Conservation (phyloP, 441 rosid species). For the Daphne laureola region DNA sequence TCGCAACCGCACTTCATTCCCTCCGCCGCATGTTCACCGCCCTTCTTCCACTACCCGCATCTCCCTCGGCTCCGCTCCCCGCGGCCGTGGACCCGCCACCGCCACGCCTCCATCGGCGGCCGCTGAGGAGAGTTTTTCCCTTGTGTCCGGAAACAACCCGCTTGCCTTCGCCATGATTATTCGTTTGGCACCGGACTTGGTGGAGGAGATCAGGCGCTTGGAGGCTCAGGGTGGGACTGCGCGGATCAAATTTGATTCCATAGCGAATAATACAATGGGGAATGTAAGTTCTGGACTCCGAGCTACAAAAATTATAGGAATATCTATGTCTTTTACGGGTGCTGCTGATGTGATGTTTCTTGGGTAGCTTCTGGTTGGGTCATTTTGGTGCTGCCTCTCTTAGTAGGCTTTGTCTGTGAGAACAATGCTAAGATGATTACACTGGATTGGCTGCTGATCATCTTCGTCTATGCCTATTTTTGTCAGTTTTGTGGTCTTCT, state of each 20-base stretch:
- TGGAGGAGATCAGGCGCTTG: slow-evolving; percentile 77
- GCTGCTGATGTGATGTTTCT: too few species aligned
- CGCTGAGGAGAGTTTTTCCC: slow-evolving; percentile 58
- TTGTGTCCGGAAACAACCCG: slow-evolving; percentile 58
- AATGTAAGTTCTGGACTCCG: slow-evolving; percentile 49
- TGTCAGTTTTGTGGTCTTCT: too few species aligned
- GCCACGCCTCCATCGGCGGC: slow-evolving; percentile 17
- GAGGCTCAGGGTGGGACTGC: slow-evolving; percentile 75
- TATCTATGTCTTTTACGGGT: too few species aligned
- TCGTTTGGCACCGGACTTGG: slow-evolving; percentile 74
- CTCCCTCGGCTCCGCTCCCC: slow-evolving; percentile 33
- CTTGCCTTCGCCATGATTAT: slow-evolving; percentile 77
- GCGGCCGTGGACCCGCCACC: slow-evolving; percentile 19
- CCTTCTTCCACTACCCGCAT: slow-evolving; percentile 43
- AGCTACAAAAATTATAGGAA: too few species aligned
- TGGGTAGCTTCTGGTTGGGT: too few species aligned
- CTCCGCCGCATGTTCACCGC: slow-evolving; percentile 50
- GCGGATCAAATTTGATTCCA: slow-evolving; percentile 79
- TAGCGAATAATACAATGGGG: slow-evolving; percentile 48
- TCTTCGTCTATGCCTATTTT: too few species aligned
- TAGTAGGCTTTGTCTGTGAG: too few species aligned
- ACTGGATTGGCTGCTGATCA: too few species aligned
- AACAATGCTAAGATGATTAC: too few species aligned
- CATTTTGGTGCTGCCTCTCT: too few species aligned
- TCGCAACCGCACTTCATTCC: slow-evolving; percentile 45